Evolutionary conservation across 768 basidiomycete species (phyloP), one percentile per base, ranked within the genome.

Genomic region (Tubosaeta sp.): DNA sequence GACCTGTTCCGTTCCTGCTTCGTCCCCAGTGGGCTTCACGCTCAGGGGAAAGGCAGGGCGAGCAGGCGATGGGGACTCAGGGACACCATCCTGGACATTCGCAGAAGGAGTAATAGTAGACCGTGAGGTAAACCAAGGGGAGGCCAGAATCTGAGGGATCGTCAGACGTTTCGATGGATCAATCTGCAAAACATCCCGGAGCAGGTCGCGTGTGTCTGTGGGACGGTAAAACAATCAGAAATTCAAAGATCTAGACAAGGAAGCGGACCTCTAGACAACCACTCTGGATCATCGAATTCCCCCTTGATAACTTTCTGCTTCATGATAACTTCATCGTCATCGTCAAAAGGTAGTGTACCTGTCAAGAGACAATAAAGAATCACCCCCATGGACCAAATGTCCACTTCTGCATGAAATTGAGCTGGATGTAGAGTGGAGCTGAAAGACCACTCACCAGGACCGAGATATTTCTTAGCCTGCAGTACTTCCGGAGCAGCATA

Each of bases 401-500:
- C 94, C 43, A 95, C 93, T 80, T 97, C 94, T 89, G 71, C 11
- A 34, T 38, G 33, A 12, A 48, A n/a, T 37, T 68, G 50, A 64
- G 46, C 33, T 12, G 31, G 29, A 37, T 32, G 44, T 12, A 39
- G 38, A 50, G 35, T 27, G 43, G 14, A 43, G 22, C 22, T 31
- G n/a, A 25, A 37, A 1, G 42, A 42, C 7, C 25, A 71, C 84
- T 53, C 47, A 86, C 92, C 91, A 65, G 88, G 88, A 4, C 97
- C 97, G 43, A 87, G 80, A 63, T 99, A 99, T 69, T 85, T 92
- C 71, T 82, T 82, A 2, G 88, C 88, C 58, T 85, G 78, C 19
- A 97, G 70, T 84, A 97, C 95, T 71, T 97, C 94, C 3, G 94
- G 94, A 26, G 90, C 81, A 5, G 94, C 94, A 68, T 97, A 88